Percentiles rank a stretch among this genome's conserved stretches.
These are phyloP conservation scores for Phytophthora sp. DNA, from an alignment of 352 stramenopile species.

Conservation along the genomic window DNA sequence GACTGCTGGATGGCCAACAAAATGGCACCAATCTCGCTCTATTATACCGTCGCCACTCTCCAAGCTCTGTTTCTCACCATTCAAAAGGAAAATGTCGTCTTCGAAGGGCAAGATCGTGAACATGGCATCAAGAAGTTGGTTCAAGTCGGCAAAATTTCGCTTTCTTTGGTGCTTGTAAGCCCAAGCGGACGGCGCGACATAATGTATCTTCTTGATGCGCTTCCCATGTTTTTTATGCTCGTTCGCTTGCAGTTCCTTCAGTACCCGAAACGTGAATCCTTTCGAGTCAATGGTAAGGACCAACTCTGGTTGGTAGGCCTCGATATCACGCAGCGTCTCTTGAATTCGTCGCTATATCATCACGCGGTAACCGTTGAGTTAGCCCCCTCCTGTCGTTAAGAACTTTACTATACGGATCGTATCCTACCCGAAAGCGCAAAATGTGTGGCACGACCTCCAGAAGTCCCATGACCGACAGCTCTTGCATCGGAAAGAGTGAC, in stretches of 20 bases:
- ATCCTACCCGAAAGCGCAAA: conserved; percentile 52
- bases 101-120: conserved; percentile 81
- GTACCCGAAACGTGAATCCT: conserved; percentile 72
- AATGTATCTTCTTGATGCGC: conserved; percentile 62
- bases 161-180: conserved; percentile 65
- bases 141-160: conserved; percentile 44
- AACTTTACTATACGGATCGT: neutral
- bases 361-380: no score
- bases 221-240: conserved; percentile 7
- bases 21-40: conserved; percentile 49
- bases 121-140: conserved; percentile 60
- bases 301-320: conserved; percentile 54
- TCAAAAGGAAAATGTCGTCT: conserved; percentile 46
- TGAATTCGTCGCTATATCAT: conserved; percentile 45
- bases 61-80: neutral
- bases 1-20: conserved; percentile 70
- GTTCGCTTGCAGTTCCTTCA: conserved; percentile 44
- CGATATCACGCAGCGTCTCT: conserved; percentile 65
- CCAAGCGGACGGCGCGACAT: conserved; percentile 81
- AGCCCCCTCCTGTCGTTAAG: no score
- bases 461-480: conserved; percentile 80
- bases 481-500: conserved; percentile 74
- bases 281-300: conserved; percentile 85
- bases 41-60: no score
- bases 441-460: conserved; percentile 68